Evolutionary conservation across 805 yeast species (phyloP).

Genomic region (Saccharomycopsis amapae): DNA sequence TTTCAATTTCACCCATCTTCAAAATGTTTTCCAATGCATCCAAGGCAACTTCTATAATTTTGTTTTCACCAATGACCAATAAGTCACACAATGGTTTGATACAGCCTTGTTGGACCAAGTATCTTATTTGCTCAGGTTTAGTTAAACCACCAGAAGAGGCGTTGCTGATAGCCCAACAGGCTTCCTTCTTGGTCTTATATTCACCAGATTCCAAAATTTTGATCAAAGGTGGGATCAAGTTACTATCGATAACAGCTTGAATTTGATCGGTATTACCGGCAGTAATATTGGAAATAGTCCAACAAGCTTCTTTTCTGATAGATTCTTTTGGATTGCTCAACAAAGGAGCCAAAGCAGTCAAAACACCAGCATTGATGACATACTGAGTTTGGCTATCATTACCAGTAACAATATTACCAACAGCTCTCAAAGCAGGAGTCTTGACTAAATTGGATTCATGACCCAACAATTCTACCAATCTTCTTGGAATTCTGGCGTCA

Average conservation of each 20-base stretch:
- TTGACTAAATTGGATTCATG: conserved; percentile 83
- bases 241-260: conserved; percentile 93
- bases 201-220: conserved; percentile 75
- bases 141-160: conserved; percentile 94
- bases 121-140: conserved; percentile 89
- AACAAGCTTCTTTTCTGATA: conserved; percentile 94
- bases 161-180: conserved; percentile 98
- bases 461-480: conserved; percentile 83
- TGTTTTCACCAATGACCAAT: conserved; percentile 78
- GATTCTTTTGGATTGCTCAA: conserved; percentile 83
- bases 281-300: conserved; percentile 97
- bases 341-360: conserved; percentile 75
- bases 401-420: conserved; percentile 97
- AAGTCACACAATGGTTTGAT: conserved; percentile 95
- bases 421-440: conserved; percentile 95
- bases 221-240: conserved; percentile 85
- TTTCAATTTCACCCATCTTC: conserved; percentile 90
- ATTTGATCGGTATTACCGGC: conserved; percentile 96
- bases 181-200: conserved; percentile 95
- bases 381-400: conserved; percentile 93
- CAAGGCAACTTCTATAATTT: conserved; percentile 88
- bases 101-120: conserved; percentile 90
- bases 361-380: conserved; percentile 86
- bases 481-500: conserved; percentile 90
- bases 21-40: conserved; percentile 93